These are phyloP conservation scores for Penicillium nordicum DNA, from an alignment of 2,329 filamentous ascomycete species.

Conservation along the genomic window DNA sequence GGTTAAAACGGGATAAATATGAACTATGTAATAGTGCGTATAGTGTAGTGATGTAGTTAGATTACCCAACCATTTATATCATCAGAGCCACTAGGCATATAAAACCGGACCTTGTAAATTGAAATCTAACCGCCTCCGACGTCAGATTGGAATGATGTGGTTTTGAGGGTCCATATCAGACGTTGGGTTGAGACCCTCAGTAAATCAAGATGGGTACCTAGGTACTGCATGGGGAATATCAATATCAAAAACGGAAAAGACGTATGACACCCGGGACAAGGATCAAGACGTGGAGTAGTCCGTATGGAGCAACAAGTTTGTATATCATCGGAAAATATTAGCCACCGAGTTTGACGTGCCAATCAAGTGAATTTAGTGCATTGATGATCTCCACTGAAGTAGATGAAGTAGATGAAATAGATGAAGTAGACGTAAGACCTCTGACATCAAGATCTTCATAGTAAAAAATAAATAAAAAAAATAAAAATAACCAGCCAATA, in stretches of 20 bases:
- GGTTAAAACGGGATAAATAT: background rate
- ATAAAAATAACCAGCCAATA: background rate
- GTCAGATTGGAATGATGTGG: constrained; percentile 18
- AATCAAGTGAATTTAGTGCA: constrained; percentile 15
- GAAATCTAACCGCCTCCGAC: constrained; percentile 22
- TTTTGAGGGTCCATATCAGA: background rate
- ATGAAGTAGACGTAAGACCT: constrained; percentile 25
- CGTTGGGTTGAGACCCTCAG: background rate
- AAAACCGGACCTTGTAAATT: constrained; percentile 15
- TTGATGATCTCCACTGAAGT: constrained; percentile 9
- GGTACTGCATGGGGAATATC: background rate
- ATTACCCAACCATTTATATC: constrained; percentile 19
- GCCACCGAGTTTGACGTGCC: background rate
- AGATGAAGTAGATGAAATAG: constrained; percentile 14
- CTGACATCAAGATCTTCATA: constrained; percentile 11
- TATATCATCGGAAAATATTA: background rate
- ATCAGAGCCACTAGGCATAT: constrained; percentile 6
- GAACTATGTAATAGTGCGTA: constrained; percentile 13
- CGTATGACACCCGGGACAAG: constrained; percentile 18
- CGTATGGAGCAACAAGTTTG: constrained; percentile 5
- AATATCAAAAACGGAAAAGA: background rate
- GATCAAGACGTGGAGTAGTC: constrained; percentile 6
- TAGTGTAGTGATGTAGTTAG: constrained; percentile 20
- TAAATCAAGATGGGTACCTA: too few species aligned
- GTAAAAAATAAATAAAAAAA: too few species aligned